phyloP scores from a whole-genome alignment of 192 early-diverging fungal species.

The Gonapodya prolifera region DNA sequence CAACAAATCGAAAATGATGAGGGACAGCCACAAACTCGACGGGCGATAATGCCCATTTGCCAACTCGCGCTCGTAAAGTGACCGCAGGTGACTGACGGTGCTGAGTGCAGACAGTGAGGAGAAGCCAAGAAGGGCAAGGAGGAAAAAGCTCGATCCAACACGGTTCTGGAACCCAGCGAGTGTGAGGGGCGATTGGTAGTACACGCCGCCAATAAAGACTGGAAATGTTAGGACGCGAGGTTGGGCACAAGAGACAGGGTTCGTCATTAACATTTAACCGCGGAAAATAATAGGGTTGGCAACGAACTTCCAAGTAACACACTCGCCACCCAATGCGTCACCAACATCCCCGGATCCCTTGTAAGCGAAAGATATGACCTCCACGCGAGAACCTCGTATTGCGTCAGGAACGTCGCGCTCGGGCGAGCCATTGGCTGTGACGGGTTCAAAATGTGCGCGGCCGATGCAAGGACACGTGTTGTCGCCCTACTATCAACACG shows the following conservation, averaged over 20 bases:
- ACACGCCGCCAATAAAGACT: constrained; percentile 51
- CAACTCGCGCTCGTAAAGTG: constrained; percentile 32
- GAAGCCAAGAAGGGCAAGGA: constrained; percentile 56
- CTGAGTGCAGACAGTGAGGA: constrained; percentile 51
- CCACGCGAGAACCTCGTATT: neutral
- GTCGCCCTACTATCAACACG: too few relatives aligned
- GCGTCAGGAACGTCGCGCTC: too few relatives aligned
- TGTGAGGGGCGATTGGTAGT: constrained; percentile 37
- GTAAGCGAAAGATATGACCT: neutral
- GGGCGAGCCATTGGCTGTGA: too few relatives aligned
- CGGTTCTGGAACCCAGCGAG: constrained; percentile 65
- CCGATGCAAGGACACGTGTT: too few relatives aligned
- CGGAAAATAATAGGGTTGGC: constrained; percentile 32
- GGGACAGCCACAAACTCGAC: neutral
- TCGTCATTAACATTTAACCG: constrained; percentile 28
- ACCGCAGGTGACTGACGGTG: constrained; percentile 28
- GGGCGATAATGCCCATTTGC: constrained; percentile 34
- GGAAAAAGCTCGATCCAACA: constrained; percentile 53
- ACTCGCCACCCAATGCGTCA: neutral
- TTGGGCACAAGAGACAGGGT: constrained; percentile 29
- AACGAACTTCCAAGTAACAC: constrained; percentile 24
- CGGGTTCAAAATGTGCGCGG: too few relatives aligned
- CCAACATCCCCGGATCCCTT: neutral
- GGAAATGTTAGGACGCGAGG: constrained; percentile 43
- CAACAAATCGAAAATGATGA: constrained; percentile 57